These are phyloP conservation scores for Knoxia roxburghii DNA, from an alignment of 257 asterid genomes.

Conservation along the genomic window DNA sequence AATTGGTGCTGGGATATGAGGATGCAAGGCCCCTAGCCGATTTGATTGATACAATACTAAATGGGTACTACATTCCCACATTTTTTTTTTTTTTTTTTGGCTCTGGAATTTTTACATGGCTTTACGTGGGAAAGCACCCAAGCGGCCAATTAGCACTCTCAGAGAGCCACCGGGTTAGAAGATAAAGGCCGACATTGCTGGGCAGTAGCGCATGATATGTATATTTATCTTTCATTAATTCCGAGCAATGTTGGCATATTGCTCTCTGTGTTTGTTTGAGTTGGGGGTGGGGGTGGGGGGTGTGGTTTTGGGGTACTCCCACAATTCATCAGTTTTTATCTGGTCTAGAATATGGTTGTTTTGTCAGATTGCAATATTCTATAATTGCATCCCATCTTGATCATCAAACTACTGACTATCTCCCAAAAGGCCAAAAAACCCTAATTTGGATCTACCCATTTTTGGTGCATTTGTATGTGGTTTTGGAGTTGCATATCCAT, in stretches of 20 bases:
- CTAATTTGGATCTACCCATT: neutral
- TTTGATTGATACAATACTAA: neutral
- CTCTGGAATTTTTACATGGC: neutral
- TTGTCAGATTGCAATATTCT: conserved; percentile 9
- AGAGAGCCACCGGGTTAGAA: too few species aligned
- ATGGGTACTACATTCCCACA: neutral
- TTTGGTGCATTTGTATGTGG: neutral
- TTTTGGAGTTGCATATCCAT: too few species aligned
- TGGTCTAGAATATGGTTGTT: neutral
- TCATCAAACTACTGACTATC: neutral
- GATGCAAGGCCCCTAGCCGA: neutral
- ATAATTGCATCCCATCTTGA: too few species aligned
- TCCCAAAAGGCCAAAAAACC: neutral
- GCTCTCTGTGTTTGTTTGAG: neutral
- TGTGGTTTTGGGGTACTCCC: too few species aligned
- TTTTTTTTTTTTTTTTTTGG: neutral
- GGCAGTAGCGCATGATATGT: neutral
- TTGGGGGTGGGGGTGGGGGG: too few species aligned
- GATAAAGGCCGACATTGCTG: conserved; percentile 16
- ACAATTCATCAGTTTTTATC: neutral
- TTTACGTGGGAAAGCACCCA: neutral
- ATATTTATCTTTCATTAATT: too few species aligned
- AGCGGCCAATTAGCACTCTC: neutral
- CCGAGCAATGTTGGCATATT: too few species aligned
- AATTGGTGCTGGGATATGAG: neutral